A percentile compares a stretch with the other conserved stretches of the same genome.
phyloP scores from a whole-genome alignment of 495 filamentous ascomycete genomes.

The Cenococcum geophilum region DNA sequence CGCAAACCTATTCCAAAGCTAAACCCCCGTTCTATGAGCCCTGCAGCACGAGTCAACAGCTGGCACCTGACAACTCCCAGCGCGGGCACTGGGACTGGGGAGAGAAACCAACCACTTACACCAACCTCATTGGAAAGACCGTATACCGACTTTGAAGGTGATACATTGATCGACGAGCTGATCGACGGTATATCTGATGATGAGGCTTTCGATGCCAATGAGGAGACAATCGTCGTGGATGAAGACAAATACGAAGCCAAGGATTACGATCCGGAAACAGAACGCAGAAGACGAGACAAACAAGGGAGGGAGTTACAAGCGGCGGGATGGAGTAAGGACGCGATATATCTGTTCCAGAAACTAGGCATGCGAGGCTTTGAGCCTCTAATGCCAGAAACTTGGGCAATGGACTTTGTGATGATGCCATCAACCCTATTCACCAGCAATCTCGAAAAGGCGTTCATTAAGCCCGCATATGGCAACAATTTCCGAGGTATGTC shows the following conservation, averaged over 20 bases:
- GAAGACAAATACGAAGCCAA: conserved; percentile 26
- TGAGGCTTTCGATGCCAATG: conserved; percentile 24
- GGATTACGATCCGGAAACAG: conserved; percentile 30
- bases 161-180: conserved; percentile 24
- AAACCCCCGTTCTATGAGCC: conserved; percentile 30
- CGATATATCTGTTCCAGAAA: conserved; percentile 50
- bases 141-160: conserved; percentile 30
- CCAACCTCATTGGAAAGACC: conserved; percentile 20
- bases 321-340: conserved; percentile 45
- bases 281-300: conserved; percentile 26
- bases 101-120: conserved; percentile 6
- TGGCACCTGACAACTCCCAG: conserved; percentile 23
- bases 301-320: conserved; percentile 28
- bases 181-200: conserved; percentile 9
- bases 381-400: conserved; percentile 50
- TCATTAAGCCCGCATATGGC: conserved; percentile 43
- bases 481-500: conserved; percentile 20
- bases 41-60: conserved; percentile 18
- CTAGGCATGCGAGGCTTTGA: conserved; percentile 56
- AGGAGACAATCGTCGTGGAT: conserved; percentile 31
- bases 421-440: conserved; percentile 55
- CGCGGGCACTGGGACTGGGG: not conserved
- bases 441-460: conserved; percentile 33
- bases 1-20: conserved; percentile 1
- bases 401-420: conserved; percentile 56